Base-by-base conservation (phyloP, 768 basidiomycete genomes). In the Auriculariales sp. region DNA sequence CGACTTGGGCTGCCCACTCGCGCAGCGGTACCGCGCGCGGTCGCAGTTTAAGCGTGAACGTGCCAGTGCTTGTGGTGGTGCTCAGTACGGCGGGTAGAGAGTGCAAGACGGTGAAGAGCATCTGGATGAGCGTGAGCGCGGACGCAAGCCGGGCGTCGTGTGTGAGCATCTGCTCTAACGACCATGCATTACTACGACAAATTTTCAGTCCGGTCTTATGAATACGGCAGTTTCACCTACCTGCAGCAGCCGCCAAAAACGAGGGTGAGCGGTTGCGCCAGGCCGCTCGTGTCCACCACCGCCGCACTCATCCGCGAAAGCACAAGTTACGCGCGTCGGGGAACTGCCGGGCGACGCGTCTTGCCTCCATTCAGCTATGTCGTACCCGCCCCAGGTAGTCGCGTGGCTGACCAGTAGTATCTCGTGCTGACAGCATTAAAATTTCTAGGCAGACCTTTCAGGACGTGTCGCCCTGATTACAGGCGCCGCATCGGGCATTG, bases 221-320 rank as follows among this genome's bases (percentile, higher is more conserved):
- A 28, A 15, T 24, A 28, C n/a, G 46, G 17, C 49, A 45, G 29
- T 25, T 3, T 30, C n/a, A 73, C 79, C 49, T 63, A 83, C 81
- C 79, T 70, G 73, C 88, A 91, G 58, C 88, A 91, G 17, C 88
- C 87, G 22, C 87, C 87, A 55, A 89, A 74, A 3, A 90, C 78
- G 55, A 84, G 69, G 1, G 71, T 68, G 19, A 85, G 59, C 19
- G 77, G 69, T 47, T 68, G 51, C 1, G 62, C 55, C 22, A 44
- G 39, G 22, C 14, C 39, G 39, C n/a, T 15, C 35, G 35, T 22
- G 35, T n/a, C n/a, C n/a, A n/a, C n/a, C n/a, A n/a, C n/a, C n/a
- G n/a, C n/a, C n/a, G n/a, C n/a, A n/a, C n/a, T n/a, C n/a, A n/a
- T n/a, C n/a, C n/a, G n/a, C n/a, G n/a, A n/a, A n/a, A n/a, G n/a